Percentiles rank a stretch among this genome's conserved stretches.
Evolutionary conservation across 2,329 filamentous ascomycete species (phyloP).

Genomic region (Phaeosphaeriaceae sp.): DNA sequence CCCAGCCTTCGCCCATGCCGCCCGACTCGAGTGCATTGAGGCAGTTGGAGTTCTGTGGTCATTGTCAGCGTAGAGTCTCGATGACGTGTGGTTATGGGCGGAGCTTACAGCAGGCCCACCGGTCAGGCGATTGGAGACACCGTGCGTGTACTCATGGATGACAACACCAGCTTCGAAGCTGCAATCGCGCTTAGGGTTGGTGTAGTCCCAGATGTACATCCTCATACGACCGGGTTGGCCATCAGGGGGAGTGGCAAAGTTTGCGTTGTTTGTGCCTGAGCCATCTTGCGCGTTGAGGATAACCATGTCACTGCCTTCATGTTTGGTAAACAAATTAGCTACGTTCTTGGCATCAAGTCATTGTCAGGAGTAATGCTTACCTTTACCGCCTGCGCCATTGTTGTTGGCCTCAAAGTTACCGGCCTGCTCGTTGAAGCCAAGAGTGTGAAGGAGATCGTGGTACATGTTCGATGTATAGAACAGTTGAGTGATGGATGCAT

Average conservation of each 20-base stretch:
- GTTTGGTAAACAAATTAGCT: not conserved
- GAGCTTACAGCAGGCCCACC: conserved; percentile 59
- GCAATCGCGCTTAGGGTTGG: conserved; percentile 61
- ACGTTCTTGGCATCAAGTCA: not conserved
- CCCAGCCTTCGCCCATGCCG: conserved; percentile 68
- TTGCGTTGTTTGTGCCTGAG: conserved; percentile 62
- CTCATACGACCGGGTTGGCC: conserved; percentile 60
- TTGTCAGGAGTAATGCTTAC: not conserved
- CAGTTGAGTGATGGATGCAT: conserved; percentile 66
- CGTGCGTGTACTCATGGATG: conserved; percentile 59
- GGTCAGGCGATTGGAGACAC: conserved; percentile 65
- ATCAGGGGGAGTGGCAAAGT: conserved; percentile 60
- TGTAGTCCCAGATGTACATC: conserved; percentile 65
- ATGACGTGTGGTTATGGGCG: not conserved
- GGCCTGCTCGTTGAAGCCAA: conserved; percentile 66
- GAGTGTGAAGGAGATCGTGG: conserved; percentile 65
- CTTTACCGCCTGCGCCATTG: conserved; percentile 59
- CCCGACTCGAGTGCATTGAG: conserved; percentile 57
- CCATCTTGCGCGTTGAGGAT: conserved; percentile 67
- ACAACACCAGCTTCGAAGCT: conserved; percentile 68
- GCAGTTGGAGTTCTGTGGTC: conserved; percentile 56
- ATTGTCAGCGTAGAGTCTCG: not conserved
- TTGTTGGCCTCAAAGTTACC: conserved; percentile 70
- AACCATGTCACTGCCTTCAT: conserved; percentile 58
- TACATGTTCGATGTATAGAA: conserved; percentile 69